Percentiles rank a stretch among this genome's conserved stretches.
Conservation (phyloP, 306 rosid genomes). For the Pterocarpus santalinus region DNA sequence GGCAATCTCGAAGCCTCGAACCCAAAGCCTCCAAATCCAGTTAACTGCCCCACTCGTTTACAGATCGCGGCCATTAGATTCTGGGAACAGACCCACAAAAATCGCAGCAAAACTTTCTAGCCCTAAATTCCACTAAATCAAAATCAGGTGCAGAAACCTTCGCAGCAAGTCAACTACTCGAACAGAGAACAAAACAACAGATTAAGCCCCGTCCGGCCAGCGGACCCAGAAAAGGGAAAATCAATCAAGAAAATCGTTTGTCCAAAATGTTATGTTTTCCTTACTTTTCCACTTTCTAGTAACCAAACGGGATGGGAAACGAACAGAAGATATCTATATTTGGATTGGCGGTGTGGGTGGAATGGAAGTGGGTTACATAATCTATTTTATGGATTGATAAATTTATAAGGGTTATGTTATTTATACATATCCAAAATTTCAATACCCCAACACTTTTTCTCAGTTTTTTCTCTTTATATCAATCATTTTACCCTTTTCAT, state of each 20-base stretch:
- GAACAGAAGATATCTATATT: neutral
- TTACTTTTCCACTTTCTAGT: neutral
- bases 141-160: constrained; percentile 23
- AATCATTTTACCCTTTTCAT: too few relatives aligned
- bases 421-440: too few relatives aligned
- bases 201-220: neutral
- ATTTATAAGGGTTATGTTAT: too few relatives aligned
- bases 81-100: neutral
- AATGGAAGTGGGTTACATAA: constrained; percentile 26
- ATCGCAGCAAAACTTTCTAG: neutral
- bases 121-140: constrained; percentile 4
- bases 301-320: constrained; percentile 13
- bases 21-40: constrained; percentile 52
- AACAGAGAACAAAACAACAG: neutral
- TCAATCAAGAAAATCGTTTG: neutral
- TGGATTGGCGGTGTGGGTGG: neutral
- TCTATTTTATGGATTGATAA: too few relatives aligned
- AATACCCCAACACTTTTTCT: too few relatives aligned
- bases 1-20: constrained; percentile 48
- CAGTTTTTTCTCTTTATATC: too few relatives aligned
- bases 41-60: constrained; percentile 57
- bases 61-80: constrained; percentile 68
- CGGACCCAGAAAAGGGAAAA: neutral
- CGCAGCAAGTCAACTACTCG: constrained; percentile 22
- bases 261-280: neutral